phyloP scores from a whole-genome alignment of 768 basidiomycete species.

The Naganishia randhawae region DNA sequence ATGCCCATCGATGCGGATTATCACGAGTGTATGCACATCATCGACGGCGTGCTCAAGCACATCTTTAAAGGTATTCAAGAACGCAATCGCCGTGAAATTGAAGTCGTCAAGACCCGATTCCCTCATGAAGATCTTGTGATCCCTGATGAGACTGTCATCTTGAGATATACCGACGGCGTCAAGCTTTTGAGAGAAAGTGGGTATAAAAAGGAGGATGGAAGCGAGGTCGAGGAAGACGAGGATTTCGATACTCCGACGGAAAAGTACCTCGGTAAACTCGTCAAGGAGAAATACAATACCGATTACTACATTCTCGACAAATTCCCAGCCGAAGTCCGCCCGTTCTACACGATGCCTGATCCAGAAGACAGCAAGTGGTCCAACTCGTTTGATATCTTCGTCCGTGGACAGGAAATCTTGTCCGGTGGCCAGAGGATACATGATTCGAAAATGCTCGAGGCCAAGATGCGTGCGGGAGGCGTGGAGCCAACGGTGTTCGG shows the following conservation, averaged over 20 bases:
- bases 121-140: constrained; percentile 90
- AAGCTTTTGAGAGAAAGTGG: constrained; percentile 76
- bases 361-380: constrained; percentile 72
- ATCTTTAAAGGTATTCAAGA: constrained; percentile 78
- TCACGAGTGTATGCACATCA: constrained; percentile 84
- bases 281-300: constrained; percentile 85
- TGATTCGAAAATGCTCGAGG: constrained; percentile 69
- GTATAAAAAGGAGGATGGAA: constrained; percentile 46
- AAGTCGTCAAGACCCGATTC: constrained; percentile 72
- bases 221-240: constrained; percentile 62
- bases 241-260: constrained; percentile 95
- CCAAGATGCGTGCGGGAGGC: constrained; percentile 77
- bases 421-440: constrained; percentile 96
- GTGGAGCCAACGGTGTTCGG: constrained; percentile 87
- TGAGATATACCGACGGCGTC: constrained; percentile 80
- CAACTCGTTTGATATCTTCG: constrained; percentile 98
- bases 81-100: constrained; percentile 73
- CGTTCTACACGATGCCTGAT: constrained; percentile 98
- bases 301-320: constrained; percentile 99
- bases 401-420: constrained; percentile 95
- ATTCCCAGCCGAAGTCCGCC: constrained; percentile 86
- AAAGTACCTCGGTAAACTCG: constrained; percentile 77
- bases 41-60: constrained; percentile 74
- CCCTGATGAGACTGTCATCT: constrained; percentile 74
- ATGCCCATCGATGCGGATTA: constrained; percentile 96